Evolutionary conservation across 805 yeast species (phyloP).

Genomic region (Wickerhamiella spandovensis): DNA sequence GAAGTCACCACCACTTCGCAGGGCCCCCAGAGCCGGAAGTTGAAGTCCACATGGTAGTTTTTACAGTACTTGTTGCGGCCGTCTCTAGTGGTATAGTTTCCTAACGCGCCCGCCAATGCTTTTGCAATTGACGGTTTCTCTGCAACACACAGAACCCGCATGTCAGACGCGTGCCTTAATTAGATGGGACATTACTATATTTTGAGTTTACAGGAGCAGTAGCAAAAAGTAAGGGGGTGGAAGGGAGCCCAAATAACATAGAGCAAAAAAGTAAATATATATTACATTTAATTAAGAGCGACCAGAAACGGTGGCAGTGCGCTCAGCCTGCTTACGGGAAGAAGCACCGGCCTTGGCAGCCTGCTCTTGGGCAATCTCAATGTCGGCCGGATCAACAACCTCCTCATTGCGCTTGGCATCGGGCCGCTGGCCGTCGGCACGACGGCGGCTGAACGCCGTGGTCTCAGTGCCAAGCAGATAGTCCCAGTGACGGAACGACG

Average conservation of each 20-base stretch:
- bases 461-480: conserved; percentile 70
- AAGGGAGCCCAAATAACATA: too few species aligned
- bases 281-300: background rate
- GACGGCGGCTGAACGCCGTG: conserved; percentile 35
- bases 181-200: too few species aligned
- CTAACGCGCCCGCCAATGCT: conserved; percentile 58
- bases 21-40: conserved; percentile 47
- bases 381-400: conserved; percentile 19
- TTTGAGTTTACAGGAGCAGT: too few species aligned
- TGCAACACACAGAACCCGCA: conserved; percentile 76
- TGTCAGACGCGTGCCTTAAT: too few species aligned
- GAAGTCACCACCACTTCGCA: conserved; percentile 85
- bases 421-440: conserved; percentile 24
- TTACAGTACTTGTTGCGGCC: conserved; percentile 44
- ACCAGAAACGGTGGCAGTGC: background rate
- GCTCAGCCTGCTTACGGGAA: background rate
- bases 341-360: conserved; percentile 3
- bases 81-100: conserved; percentile 47
- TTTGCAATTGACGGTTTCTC: conserved; percentile 94
- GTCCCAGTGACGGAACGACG: conserved; percentile 96
- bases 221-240: too few species aligned
- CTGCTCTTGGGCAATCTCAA: conserved; percentile 9
- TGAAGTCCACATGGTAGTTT: conserved; percentile 65
- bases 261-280: background rate
- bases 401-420: conserved; percentile 17